These are phyloP conservation scores for Penicillium desertorum DNA, from an alignment of 495 filamentous ascomycete species.

Conservation along the genomic window DNA sequence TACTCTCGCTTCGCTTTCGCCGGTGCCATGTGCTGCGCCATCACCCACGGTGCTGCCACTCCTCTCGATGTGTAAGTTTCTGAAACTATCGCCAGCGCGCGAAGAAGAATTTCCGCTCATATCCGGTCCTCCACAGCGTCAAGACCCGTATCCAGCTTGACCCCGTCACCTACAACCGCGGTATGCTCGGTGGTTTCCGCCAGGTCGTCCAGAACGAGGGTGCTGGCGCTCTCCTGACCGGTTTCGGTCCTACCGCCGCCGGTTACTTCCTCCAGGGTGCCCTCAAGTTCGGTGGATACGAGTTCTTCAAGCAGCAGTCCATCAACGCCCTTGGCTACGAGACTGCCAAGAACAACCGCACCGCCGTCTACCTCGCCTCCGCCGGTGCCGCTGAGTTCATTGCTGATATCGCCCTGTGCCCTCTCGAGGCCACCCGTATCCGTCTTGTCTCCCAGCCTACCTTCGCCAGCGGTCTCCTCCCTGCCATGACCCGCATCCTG, in stretches of 20 bases:
- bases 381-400: constrained; percentile 87
- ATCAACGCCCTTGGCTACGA: constrained; percentile 82
- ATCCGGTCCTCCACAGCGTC: constrained; percentile 57
- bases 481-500: constrained; percentile 82
- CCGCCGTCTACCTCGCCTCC: constrained; percentile 84
- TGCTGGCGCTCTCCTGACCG: constrained; percentile 84
- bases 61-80: constrained; percentile 92
- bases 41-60: constrained; percentile 90
- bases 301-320: constrained; percentile 91
- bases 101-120: not conserved
- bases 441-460: constrained; percentile 90
- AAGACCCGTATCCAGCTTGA: constrained; percentile 96
- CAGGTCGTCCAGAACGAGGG: constrained; percentile 83
- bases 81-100: not conserved
- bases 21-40: constrained; percentile 73
- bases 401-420: constrained; percentile 91
- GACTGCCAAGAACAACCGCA: constrained; percentile 80
- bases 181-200: constrained; percentile 82
- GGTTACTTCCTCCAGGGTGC: constrained; percentile 95
- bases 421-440: constrained; percentile 91
- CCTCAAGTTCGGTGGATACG: constrained; percentile 94
- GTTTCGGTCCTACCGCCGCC: constrained; percentile 81
- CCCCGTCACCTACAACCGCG: constrained; percentile 84
- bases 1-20: constrained; percentile 89
- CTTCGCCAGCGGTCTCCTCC: constrained; percentile 77